Percentiles rank a stretch among this genome's conserved stretches.
Evolutionary conservation across 2,329 filamentous ascomycete species (phyloP).

Genomic region (Capronia coronata): DNA sequence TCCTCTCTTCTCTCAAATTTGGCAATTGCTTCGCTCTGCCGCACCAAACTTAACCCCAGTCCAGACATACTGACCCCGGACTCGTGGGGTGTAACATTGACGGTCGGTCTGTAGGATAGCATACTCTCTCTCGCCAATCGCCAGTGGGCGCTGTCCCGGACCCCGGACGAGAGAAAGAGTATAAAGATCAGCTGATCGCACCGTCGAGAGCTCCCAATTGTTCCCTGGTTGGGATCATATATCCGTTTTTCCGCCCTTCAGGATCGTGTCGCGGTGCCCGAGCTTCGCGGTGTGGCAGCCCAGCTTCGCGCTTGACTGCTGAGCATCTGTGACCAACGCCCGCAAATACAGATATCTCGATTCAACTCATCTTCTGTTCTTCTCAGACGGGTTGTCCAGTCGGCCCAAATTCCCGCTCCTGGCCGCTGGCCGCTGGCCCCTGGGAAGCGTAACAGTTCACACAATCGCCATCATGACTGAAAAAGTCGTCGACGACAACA

Average conservation of each 20-base stretch:
- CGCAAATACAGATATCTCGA: too few relatives aligned
- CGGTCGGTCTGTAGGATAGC: not conserved
- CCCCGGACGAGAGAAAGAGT: not conserved
- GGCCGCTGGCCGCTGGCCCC: not conserved
- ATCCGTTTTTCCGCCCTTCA: not conserved
- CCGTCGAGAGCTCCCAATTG: not conserved
- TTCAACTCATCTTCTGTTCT: too few relatives aligned
- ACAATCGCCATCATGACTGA: slow-evolving; percentile 10
- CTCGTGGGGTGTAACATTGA: not conserved
- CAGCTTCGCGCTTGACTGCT: too few relatives aligned
- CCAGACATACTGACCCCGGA: slow-evolving; percentile 4
- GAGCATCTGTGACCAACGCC: too few relatives aligned
- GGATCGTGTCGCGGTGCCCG: too few relatives aligned
- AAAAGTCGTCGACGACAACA: slow-evolving; percentile 16
- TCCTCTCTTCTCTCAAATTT: slow-evolving; percentile 8
- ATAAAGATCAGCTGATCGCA: slow-evolving; percentile 8
- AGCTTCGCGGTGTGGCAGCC: too few relatives aligned
- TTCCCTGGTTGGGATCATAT: not conserved
- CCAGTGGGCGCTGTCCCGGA: not conserved
- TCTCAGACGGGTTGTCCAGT: not conserved
- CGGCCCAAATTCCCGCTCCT: not conserved
- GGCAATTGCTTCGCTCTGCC: not conserved
- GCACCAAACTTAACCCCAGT: not conserved
- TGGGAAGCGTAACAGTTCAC: not conserved
- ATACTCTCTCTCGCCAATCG: not conserved